phyloP scores from a whole-genome alignment of 2,329 filamentous ascomycete species.

The Parastagonospora nodorum region DNA sequence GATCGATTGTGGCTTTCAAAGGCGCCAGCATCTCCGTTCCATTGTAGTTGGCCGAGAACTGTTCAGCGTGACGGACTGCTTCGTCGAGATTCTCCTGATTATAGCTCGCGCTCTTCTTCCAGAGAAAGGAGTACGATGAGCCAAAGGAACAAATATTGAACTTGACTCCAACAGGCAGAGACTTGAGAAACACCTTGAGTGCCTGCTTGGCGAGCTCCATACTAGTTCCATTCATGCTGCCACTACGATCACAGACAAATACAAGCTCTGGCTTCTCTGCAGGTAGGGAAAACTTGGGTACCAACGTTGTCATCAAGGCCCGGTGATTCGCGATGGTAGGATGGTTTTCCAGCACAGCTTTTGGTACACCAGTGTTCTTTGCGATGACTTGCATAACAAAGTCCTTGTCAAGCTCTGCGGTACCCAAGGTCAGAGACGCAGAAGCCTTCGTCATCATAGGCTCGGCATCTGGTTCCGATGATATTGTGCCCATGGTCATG shows the following conservation, averaged over 20 bases:
- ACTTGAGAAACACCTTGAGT: conserved; percentile 68
- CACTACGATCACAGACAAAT: conserved; percentile 74
- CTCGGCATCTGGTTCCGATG: conserved; percentile 49
- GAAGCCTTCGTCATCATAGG: conserved; percentile 65
- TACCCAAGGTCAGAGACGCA: conserved; percentile 62
- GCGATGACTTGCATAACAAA: conserved; percentile 70
- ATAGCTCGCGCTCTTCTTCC: conserved; percentile 55
- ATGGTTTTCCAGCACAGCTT: conserved; percentile 70
- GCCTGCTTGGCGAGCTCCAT: conserved; percentile 62
- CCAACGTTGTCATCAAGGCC: conserved; percentile 72
- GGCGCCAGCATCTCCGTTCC: conserved; percentile 60
- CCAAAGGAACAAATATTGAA: conserved; percentile 77
- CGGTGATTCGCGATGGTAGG: conserved; percentile 64
- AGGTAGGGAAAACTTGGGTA: conserved; percentile 70
- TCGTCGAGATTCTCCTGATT: conserved; percentile 51
- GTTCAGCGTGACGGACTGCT: conserved; percentile 51
- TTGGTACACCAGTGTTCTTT: conserved; percentile 64
- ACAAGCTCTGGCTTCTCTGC: conserved; percentile 66
- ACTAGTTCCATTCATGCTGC: conserved; percentile 62
- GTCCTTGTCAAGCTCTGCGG: conserved; percentile 63
- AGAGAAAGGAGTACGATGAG: conserved; percentile 52
- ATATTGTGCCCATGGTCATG: conserved; percentile 66
- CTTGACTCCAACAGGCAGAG: conserved; percentile 64
- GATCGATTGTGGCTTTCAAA: conserved; percentile 53
- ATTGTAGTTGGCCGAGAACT: conserved; percentile 55